Evolutionary conservation across 192 early-diverging fungal species (phyloP).

Genomic region (Mortierella antarctica): DNA sequence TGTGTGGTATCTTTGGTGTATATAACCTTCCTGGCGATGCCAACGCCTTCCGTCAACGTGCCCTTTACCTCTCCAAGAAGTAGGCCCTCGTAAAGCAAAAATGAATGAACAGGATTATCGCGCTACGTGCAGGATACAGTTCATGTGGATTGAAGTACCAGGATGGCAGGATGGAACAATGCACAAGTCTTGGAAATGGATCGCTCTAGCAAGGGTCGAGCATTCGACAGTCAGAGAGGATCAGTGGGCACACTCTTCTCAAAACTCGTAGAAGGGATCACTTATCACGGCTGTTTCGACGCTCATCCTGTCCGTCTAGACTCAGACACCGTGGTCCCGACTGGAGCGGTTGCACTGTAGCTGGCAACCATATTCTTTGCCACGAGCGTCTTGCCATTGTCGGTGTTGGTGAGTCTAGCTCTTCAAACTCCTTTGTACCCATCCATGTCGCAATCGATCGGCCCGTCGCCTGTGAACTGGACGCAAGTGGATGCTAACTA

Average conservation of each 20-base stretch:
- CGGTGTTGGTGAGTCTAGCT: slow-evolving; percentile 82
- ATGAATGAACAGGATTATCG: no score
- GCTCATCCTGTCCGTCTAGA: slow-evolving; percentile 44
- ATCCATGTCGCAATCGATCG: no score
- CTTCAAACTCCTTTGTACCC: no score
- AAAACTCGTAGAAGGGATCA: background rate
- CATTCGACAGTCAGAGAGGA: background rate
- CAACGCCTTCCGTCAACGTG: slow-evolving; percentile 81
- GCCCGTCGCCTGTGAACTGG: no score
- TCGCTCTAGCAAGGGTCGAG: no score
- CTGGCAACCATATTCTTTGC: slow-evolving; percentile 89
- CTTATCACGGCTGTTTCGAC: background rate
- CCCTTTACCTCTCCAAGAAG: slow-evolving; percentile 89
- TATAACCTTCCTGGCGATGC: slow-evolving; percentile 88
- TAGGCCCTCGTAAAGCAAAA: slow-evolving; percentile 46
- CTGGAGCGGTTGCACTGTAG: slow-evolving; percentile 91
- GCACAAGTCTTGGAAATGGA: no score
- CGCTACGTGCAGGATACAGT: no score
- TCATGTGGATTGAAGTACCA: no score
- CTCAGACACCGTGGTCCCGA: slow-evolving; percentile 99
- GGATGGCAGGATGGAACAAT: no score
- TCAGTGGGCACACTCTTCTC: background rate
- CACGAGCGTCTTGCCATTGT: slow-evolving; percentile 99
- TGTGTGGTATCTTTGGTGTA: slow-evolving; percentile 99
- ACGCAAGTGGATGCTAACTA: background rate